Evolutionary conservation across 75 land plant genomes (phyloP), one percentile per base, ranked within the genome.

Genomic region (Pinus tabuliformis): DNA sequence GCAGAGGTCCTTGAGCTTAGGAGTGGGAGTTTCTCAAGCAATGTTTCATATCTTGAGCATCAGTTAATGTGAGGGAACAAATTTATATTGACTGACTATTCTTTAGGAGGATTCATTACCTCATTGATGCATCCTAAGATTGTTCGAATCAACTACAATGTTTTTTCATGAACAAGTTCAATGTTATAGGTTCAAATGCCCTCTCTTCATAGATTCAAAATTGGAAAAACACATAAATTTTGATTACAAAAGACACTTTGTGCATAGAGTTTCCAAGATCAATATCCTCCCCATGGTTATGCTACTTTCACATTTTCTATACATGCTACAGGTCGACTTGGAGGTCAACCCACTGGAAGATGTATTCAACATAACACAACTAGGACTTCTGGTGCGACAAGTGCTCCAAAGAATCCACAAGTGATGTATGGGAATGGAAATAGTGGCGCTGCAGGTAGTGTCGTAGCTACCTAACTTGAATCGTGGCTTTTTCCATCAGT

Each of bases 121-220:
- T 33, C 33, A 33, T 33, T 33, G 2, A 1, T 33, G 33, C 86
- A 39, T 80, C 14, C 82, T 85, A 45, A 70, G 86, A 62, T 81
- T 85, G 22, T 65, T 85, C 62, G 86, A 85, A 73, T 63, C 85
- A 20, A 82, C 86, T 1, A 81, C 81, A 52, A 76, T 30, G 57
- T 85, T 85, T 85, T 85, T 85, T 36, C 86, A 85, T 52, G 72
- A 84, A 15, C 86, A 85, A 59, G 57, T 85, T 0, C 86, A 85
- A 70, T 85, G 86, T 73, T 85, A 85, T 74, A 85, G 81, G 1
- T 85, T 85, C 33, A 85, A 81, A 20, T 85, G 81, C 62, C 86
- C 86, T n/a, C 83, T 85, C 77, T 85, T 85, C 49, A 81, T 85
- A 9, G 86, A 85, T 24, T 78, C 75, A 24, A 65, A 68, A 22